A percentile compares a stretch with the other conserved stretches of the same genome.
Evolutionary conservation across 106 monocot genomes (phyloP).

Genomic region (Phalaenopsis equestris): DNA sequence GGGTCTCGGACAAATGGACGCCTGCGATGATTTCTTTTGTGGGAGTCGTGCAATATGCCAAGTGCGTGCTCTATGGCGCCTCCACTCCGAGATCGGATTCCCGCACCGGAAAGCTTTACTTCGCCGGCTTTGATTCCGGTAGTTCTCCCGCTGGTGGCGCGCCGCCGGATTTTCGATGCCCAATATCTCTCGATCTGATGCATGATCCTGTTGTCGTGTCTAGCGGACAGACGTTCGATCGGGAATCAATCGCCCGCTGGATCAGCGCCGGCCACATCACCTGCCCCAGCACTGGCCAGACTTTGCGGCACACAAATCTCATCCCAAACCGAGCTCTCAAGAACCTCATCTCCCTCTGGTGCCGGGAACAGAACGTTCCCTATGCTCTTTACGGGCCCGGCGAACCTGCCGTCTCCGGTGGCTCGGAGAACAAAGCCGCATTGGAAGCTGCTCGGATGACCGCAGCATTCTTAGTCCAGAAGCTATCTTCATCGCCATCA

Average conservation of each 20-base stretch:
- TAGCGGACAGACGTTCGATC: constrained; percentile 89
- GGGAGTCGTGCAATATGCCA: constrained; percentile 67
- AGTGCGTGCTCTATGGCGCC: constrained; percentile 67
- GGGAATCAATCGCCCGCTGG: constrained; percentile 66
- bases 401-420: neutral
- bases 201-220: constrained; percentile 74
- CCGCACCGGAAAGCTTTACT: neutral
- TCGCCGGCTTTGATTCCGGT: constrained; percentile 14
- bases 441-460: constrained; percentile 77
- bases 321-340: constrained; percentile 64
- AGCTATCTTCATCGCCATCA: constrained; percentile 23
- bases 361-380: constrained; percentile 56
- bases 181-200: constrained; percentile 85
- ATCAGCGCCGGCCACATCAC: constrained; percentile 65
- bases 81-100: constrained; percentile 37
- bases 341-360: constrained; percentile 54
- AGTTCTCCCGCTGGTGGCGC: constrained; percentile 8
- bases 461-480: constrained; percentile 53
- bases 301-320: constrained; percentile 28
- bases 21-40: constrained; percentile 47
- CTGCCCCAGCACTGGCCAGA: constrained; percentile 76
- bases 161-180: constrained; percentile 69
- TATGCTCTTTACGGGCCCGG: constrained; percentile 15
- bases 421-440: constrained; percentile 55
- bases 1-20: constrained; percentile 27